A percentile compares a stretch with the other conserved stretches of the same genome.
Conservation (phyloP, 371 early-diverging fungal genomes). For the Fennellomyces sp. region DNA sequence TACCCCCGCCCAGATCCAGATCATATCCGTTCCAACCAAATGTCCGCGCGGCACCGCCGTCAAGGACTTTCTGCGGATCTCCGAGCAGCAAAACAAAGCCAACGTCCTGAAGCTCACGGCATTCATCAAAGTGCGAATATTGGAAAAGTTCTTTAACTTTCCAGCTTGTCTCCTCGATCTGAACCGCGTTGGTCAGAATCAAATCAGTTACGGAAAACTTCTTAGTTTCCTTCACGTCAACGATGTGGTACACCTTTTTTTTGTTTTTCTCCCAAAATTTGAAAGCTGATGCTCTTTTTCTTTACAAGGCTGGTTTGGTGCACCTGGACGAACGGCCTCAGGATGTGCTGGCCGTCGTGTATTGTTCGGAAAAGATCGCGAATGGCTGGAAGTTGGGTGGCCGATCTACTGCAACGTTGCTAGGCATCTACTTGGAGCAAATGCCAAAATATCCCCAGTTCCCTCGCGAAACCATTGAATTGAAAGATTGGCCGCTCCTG, state of each 20-base stretch:
- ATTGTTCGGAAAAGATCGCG: background rate
- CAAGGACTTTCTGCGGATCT: conserved; percentile 1
- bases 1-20: background rate
- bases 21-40: background rate
- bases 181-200: background rate
- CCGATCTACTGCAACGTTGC: background rate
- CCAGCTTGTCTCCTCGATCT: conserved; percentile 3
- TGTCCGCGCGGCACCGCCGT: background rate
- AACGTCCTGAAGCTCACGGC: conserved; percentile 2
- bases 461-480: background rate
- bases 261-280: background rate
- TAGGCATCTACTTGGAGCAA: conserved; percentile 1
- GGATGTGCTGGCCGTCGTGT: conserved; percentile 8
- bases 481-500: background rate
- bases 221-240: conserved; percentile 12
- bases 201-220: conserved; percentile 8
- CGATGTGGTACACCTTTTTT: conserved; percentile 4
- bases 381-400: background rate
- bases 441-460: background rate
- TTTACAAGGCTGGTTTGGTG: conserved; percentile 7
- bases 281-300: background rate
- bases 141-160: background rate
- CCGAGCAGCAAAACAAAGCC: background rate
- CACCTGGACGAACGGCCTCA: conserved; percentile 3
- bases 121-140: background rate